Conservation (phyloP, 768 basidiomycete species). For the Pleurotus djamor region DNA sequence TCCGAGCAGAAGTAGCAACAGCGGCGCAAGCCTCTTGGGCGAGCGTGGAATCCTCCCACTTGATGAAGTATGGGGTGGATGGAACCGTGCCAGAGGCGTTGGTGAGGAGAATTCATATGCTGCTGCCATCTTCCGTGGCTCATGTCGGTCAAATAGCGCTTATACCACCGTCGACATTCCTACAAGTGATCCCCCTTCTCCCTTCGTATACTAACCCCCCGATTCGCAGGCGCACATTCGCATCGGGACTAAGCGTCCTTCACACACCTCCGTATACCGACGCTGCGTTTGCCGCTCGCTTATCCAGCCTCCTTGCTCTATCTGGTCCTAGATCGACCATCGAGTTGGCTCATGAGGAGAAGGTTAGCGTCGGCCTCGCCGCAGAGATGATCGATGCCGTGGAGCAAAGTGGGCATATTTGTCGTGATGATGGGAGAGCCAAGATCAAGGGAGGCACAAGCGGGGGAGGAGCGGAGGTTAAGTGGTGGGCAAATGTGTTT, state of each 20-base stretch:
- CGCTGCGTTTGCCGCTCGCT: slow-evolving; percentile 64
- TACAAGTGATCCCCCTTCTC: slow-evolving; percentile 72
- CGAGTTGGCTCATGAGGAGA: slow-evolving; percentile 72
- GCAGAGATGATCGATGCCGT: slow-evolving; percentile 77
- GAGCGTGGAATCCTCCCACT: slow-evolving; percentile 79
- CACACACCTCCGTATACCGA: slow-evolving; percentile 80
- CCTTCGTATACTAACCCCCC: slow-evolving; percentile 62
- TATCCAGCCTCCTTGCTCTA: slow-evolving; percentile 52
- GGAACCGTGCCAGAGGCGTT: slow-evolving; percentile 92
- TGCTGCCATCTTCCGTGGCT: neutral
- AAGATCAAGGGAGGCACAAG: slow-evolving; percentile 37
- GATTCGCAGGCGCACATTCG: slow-evolving; percentile 65
- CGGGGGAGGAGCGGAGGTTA: slow-evolving; percentile 55
- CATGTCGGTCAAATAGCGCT: slow-evolving; percentile 52
- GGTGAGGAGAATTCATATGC: slow-evolving; percentile 44
- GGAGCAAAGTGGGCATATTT: slow-evolving; percentile 68
- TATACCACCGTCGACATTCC: slow-evolving; percentile 84
- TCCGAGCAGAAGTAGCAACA: neutral
- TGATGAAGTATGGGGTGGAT: slow-evolving; percentile 94
- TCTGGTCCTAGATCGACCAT: slow-evolving; percentile 55
- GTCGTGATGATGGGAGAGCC: slow-evolving; percentile 65
- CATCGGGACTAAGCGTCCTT: slow-evolving; percentile 75
- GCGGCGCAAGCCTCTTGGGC: slow-evolving; percentile 63
- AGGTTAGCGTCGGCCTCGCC: slow-evolving; percentile 68
- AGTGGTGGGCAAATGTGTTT: slow-evolving; percentile 74